phyloP scores from a whole-genome alignment of 768 basidiomycete genomes.

The Calocybe cyanea region DNA sequence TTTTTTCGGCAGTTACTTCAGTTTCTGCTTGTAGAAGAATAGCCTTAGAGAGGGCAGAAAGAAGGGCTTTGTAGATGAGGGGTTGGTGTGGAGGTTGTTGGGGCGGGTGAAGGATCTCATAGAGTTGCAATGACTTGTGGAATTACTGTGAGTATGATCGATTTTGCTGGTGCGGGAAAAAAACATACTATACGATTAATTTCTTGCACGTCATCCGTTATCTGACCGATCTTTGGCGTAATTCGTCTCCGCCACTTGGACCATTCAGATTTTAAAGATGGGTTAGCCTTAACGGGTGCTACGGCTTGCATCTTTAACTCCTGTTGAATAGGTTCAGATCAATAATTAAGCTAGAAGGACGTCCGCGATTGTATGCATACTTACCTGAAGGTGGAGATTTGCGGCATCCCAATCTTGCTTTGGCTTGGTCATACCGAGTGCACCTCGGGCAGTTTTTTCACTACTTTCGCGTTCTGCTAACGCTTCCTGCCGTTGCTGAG shows the following conservation, averaged over 20 bases:
- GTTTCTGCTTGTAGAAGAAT: constrained; percentile 91
- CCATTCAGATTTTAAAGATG: constrained; percentile 56
- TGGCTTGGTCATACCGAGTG: constrained; percentile 49
- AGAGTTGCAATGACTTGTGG: constrained; percentile 35
- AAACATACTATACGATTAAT: constrained; percentile 63
- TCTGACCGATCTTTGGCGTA: constrained; percentile 82
- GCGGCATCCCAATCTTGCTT: constrained; percentile 65
- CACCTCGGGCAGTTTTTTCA: constrained; percentile 29
- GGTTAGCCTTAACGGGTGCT: constrained; percentile 57
- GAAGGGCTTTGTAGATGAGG: constrained; percentile 65
- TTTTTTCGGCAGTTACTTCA: constrained; percentile 86
- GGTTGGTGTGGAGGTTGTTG: constrained; percentile 25
- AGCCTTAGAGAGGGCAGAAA: constrained; percentile 86
- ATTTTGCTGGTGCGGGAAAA: constrained; percentile 7
- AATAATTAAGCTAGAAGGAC: constrained; percentile 4
- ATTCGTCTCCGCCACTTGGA: constrained; percentile 70
- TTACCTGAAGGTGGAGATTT: constrained; percentile 51
- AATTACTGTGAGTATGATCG: not conserved
- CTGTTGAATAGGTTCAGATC: constrained; percentile 36
- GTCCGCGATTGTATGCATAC: constrained; percentile 10
- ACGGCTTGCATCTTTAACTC: constrained; percentile 62
- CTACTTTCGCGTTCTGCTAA: constrained; percentile 23
- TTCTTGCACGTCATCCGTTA: constrained; percentile 64
- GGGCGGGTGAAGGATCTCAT: constrained; percentile 30
- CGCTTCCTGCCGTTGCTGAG: constrained; percentile 31